Percentiles rank a stretch among this genome's conserved stretches.
Conservation (phyloP, 2,329 filamentous ascomycete genomes). For the Phialophora macrospora region DNA sequence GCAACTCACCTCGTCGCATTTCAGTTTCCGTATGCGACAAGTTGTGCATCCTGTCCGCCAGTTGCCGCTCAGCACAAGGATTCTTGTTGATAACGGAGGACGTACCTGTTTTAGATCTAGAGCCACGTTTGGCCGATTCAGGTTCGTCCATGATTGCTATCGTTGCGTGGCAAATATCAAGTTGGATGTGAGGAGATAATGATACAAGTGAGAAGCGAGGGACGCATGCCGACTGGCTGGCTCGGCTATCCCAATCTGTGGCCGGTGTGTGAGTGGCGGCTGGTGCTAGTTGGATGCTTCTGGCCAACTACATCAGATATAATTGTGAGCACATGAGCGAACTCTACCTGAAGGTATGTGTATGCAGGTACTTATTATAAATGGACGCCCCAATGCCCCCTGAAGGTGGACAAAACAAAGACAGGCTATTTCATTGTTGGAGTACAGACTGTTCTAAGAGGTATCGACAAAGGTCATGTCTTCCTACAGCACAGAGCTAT, state of each 20-base stretch:
- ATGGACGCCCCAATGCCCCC: neutral
- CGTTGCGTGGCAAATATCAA: neutral
- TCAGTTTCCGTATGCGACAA: slow-evolving; percentile 38
- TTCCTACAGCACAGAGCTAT: neutral
- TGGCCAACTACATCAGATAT: neutral
- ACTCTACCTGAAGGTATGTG: neutral
- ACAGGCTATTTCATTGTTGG: neutral
- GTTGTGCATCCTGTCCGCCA: slow-evolving; percentile 45
- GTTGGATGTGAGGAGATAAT: slow-evolving; percentile 1
- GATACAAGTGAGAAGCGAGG: neutral
- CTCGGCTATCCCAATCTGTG: slow-evolving; percentile 12
- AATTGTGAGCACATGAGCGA: neutral
- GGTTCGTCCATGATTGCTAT: slow-evolving; percentile 3
- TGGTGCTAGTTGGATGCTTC: neutral
- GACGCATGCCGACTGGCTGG: slow-evolving; percentile 19
- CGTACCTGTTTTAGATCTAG: slow-evolving; percentile 49
- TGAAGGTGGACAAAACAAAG: neutral
- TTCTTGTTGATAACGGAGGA: neutral
- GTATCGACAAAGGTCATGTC: slow-evolving; percentile 1
- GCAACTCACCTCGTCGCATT: slow-evolving; percentile 26
- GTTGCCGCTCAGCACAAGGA: slow-evolving; percentile 7
- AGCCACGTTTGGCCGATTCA: slow-evolving; percentile 23
- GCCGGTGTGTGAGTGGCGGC: neutral
- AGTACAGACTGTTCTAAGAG: neutral
- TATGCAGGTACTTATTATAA: neutral